Conservation (phyloP, 129 eudicot genomes). For the Scalesia atractyloides region DNA sequence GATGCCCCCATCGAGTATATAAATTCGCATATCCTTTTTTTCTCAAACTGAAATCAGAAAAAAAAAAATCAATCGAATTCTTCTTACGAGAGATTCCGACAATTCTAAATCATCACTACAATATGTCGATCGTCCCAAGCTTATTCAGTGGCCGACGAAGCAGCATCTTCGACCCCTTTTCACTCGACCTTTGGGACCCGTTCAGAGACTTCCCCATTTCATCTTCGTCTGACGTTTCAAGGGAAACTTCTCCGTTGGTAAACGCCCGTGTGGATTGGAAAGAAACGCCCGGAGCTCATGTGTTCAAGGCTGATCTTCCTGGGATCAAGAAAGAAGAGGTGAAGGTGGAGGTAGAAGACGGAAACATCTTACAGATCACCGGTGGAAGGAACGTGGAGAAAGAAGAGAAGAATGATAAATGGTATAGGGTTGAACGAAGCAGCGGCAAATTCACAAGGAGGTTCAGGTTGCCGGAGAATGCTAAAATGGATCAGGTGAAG, state of each 20-base stretch:
- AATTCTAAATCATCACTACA: background rate
- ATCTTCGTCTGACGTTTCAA: background rate
- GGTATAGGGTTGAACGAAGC: constrained; percentile 17
- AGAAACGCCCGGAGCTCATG: constrained; percentile 40
- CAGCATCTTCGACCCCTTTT: constrained; percentile 31
- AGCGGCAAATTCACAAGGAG: constrained; percentile 46
- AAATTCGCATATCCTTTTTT: too few species aligned
- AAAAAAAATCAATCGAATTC: too few species aligned
- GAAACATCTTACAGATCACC: constrained; percentile 37
- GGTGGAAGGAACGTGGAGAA: constrained; percentile 50
- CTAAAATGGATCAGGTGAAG: constrained; percentile 40
- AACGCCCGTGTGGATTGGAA: constrained; percentile 40
- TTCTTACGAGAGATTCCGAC: background rate
- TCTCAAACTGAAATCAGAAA: too few species aligned
- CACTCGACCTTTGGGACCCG: constrained; percentile 44
- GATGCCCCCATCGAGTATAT: too few species aligned
- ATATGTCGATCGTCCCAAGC: constrained; percentile 45
- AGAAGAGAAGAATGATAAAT: constrained; percentile 48
- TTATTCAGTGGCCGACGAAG: constrained; percentile 36
- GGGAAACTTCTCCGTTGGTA: constrained; percentile 12
- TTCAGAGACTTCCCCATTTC: constrained; percentile 30
- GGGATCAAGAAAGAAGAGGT: constrained; percentile 48
- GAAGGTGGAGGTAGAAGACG: constrained; percentile 44
- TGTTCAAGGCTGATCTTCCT: constrained; percentile 43
- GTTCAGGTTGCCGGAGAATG: constrained; percentile 51